phyloP scores from a whole-genome alignment of 768 basidiomycete species.

The Sutorius australiensis region DNA sequence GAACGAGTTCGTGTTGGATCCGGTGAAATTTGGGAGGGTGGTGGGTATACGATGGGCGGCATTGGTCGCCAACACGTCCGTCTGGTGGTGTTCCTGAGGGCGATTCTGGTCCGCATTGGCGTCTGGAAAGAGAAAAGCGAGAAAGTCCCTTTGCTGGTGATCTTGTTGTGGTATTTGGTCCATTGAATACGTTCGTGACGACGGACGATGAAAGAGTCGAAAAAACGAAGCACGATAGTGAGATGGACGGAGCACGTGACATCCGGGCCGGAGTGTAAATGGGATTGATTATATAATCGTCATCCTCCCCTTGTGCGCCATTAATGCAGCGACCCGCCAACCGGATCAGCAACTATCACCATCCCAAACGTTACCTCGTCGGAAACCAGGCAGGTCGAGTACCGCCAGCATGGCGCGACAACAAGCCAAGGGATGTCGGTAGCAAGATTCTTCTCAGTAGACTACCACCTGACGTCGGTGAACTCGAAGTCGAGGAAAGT shows the following conservation, averaged over 20 bases:
- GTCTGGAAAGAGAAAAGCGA: constrained; percentile 35
- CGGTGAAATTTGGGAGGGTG: constrained; percentile 1
- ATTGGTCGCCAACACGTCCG: constrained; percentile 7
- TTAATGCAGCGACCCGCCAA: too few relatives aligned
- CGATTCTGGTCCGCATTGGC: constrained; percentile 24
- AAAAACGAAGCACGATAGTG: not conserved
- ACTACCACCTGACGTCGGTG: constrained; percentile 65
- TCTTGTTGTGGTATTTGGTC: constrained; percentile 25
- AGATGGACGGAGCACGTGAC: too few relatives aligned
- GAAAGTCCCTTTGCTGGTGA: constrained; percentile 35
- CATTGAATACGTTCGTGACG: constrained; percentile 7
- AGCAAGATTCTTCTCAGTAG: constrained; percentile 68
- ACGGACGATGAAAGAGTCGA: not conserved
- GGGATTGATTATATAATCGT: too few relatives aligned
- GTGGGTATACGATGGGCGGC: constrained; percentile 13
- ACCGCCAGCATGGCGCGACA: constrained; percentile 59
- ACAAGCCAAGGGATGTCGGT: constrained; percentile 39
- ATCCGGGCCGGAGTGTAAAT: too few relatives aligned
- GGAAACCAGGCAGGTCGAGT: constrained; percentile 55
- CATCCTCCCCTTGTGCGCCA: too few relatives aligned
- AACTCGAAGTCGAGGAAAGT: constrained; percentile 64
- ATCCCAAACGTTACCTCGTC: constrained; percentile 51
- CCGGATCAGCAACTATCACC: constrained; percentile 48
- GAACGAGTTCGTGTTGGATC: constrained; percentile 11
- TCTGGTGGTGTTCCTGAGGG: constrained; percentile 22